A percentile compares a stretch with the other conserved stretches of the same genome.
Conservation (phyloP, 2,329 filamentous ascomycete species). For the Aspergillus calidoustus region DNA sequence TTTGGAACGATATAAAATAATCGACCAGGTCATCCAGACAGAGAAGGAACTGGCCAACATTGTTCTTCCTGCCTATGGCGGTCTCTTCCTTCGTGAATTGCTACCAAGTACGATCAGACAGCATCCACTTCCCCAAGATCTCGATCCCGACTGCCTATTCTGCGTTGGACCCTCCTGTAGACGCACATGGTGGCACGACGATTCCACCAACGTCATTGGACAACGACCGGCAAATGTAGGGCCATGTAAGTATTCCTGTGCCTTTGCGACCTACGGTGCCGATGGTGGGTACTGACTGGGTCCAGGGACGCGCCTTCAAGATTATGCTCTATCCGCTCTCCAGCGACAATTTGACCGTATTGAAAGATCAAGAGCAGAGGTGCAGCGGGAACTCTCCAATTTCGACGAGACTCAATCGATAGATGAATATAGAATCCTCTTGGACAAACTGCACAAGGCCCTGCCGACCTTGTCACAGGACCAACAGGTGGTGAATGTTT, state of each 20-base stretch:
- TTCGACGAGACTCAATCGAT: slow-evolving; percentile 24
- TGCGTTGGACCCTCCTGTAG: slow-evolving; percentile 25
- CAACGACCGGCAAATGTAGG: slow-evolving; percentile 15
- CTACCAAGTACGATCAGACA: slow-evolving; percentile 13
- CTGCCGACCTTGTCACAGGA: slow-evolving; percentile 25
- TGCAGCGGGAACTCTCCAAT: slow-evolving; percentile 22
- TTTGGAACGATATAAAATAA: slow-evolving; percentile 23
- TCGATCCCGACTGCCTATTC: slow-evolving; percentile 25
- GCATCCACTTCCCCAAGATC: slow-evolving; percentile 17
- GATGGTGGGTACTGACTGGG: neutral
- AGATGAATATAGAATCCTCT: slow-evolving; percentile 23
- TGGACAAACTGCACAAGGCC: slow-evolving; percentile 20
- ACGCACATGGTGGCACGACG: slow-evolving; percentile 10
- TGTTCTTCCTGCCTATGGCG: slow-evolving; percentile 42
- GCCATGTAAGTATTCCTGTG: slow-evolving; percentile 20
- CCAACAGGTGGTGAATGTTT: slow-evolving; percentile 17
- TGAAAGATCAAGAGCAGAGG: slow-evolving; percentile 1
- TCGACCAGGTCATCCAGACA: slow-evolving; percentile 33
- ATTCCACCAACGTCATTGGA: neutral
- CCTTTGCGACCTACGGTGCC: too few relatives aligned
- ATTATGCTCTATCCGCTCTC: slow-evolving; percentile 24
- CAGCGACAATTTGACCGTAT: slow-evolving; percentile 20
- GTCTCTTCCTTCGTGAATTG: slow-evolving; percentile 30
- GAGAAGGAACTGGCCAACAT: slow-evolving; percentile 28
- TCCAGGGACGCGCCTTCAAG: slow-evolving; percentile 21